Evolutionary conservation across 805 yeast species (phyloP).

Genomic region (Suhomyces kilbournensis): DNA sequence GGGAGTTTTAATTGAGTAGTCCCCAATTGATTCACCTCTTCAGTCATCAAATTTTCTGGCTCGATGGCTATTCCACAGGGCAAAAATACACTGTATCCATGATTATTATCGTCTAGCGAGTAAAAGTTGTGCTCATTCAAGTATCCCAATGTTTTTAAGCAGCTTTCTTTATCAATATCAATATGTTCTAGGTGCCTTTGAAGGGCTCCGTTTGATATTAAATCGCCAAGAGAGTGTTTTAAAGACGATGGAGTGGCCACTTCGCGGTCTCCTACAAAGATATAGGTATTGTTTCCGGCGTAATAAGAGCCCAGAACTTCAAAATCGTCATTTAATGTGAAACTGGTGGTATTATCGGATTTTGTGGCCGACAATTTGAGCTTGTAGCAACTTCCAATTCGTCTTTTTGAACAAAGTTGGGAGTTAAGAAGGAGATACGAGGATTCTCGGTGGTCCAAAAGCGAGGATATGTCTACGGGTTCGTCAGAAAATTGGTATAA

Average conservation of each 20-base stretch:
- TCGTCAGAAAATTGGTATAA: slow-evolving; percentile 66
- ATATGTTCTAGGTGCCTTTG: slow-evolving; percentile 27
- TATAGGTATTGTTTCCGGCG: slow-evolving; percentile 59
- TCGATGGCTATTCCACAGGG: slow-evolving; percentile 53
- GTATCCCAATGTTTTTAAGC: slow-evolving; percentile 62
- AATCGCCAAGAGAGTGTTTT: slow-evolving; percentile 56
- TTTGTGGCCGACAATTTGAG: slow-evolving; percentile 31
- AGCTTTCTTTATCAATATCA: slow-evolving; percentile 37
- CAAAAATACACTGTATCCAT: slow-evolving; percentile 72
- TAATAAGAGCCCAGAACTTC: slow-evolving; percentile 43
- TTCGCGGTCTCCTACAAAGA: slow-evolving; percentile 62
- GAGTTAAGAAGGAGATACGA: slow-evolving; percentile 44
- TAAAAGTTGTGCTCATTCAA: slow-evolving; percentile 52
- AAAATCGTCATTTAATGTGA: slow-evolving; percentile 55
- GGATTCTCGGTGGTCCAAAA: slow-evolving; percentile 1
- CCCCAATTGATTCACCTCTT: too few relatives aligned
- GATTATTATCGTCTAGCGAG: slow-evolving; percentile 48
- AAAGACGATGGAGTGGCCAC: slow-evolving; percentile 62
- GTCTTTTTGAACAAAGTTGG: slow-evolving; percentile 53
- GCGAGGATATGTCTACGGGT: slow-evolving; percentile 28
- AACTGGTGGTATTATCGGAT: slow-evolving; percentile 10
- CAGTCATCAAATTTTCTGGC: neutral
- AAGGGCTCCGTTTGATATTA: slow-evolving; percentile 32
- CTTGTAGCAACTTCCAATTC: slow-evolving; percentile 57
- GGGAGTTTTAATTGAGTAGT: neutral